phyloP scores from a whole-genome alignment of 2,329 filamentous ascomycete genomes.

The Arthrobotrys musiformis region DNA sequence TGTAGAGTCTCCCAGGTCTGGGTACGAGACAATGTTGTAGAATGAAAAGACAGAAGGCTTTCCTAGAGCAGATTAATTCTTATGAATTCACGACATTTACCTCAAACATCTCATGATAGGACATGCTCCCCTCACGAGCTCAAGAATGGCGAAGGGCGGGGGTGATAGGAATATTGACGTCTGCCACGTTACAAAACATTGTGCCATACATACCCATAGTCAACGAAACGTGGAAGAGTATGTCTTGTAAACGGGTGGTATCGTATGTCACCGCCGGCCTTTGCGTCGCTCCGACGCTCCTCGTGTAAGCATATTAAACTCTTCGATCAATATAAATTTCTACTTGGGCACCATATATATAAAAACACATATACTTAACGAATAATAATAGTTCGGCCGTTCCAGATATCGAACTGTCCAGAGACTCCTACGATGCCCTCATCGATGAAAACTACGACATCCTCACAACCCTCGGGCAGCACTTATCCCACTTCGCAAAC shows the following conservation, averaged over 20 bases:
- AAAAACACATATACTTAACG: neutral
- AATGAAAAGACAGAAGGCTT: too few species aligned
- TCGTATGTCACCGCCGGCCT: neutral
- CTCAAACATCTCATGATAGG: neutral
- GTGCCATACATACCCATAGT: neutral
- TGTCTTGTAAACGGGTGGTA: neutral
- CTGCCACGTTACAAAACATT: slow-evolving; percentile 2
- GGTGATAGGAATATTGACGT: neutral
- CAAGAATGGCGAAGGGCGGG: neutral
- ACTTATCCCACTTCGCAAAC: slow-evolving; percentile 2
- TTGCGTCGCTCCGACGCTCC: neutral
- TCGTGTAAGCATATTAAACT: slow-evolving; percentile 10
- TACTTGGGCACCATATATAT: neutral
- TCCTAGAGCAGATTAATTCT: neutral
- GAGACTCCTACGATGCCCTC: neutral
- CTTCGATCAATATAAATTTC: neutral
- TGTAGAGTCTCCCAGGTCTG: too few species aligned
- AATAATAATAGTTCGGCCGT: slow-evolving; percentile 1
- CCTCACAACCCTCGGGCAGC: slow-evolving; percentile 4
- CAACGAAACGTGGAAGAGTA: neutral
- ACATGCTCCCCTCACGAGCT: neutral
- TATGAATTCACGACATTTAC: neutral
- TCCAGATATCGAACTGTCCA: slow-evolving; percentile 18
- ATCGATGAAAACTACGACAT: neutral
- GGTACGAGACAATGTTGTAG: too few species aligned